Conservation (phyloP, 1,139 yeast genomes). For the Debaryomycetaceae sp. region DNA sequence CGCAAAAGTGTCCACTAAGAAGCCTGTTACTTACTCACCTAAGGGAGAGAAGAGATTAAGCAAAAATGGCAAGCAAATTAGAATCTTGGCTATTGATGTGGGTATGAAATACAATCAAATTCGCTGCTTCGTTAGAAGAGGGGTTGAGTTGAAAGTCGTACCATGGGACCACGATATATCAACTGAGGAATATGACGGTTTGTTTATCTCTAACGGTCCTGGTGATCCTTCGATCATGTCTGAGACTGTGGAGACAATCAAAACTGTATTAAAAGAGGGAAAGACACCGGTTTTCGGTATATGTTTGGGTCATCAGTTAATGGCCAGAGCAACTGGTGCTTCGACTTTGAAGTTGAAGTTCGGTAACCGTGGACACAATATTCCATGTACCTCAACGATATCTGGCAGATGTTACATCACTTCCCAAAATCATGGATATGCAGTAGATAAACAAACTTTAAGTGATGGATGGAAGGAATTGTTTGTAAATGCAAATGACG, state of each 20-base stretch:
- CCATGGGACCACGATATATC: conserved; percentile 93
- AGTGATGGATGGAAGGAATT: conserved; percentile 86
- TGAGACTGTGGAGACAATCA: conserved; percentile 57
- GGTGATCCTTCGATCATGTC: conserved; percentile 95
- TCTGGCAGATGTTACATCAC: conserved; percentile 98
- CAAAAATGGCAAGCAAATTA: conserved; percentile 71
- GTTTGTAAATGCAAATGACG: conserved; percentile 94
- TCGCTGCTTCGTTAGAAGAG: conserved; percentile 93
- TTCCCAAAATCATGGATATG: conserved; percentile 98
- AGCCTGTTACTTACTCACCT: conserved; percentile 69
- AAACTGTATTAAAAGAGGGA: conserved; percentile 53
- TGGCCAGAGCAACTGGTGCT: conserved; percentile 96
- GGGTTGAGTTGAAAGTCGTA: conserved; percentile 92
- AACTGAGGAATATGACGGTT: conserved; percentile 81
- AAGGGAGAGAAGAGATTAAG: conserved; percentile 47
- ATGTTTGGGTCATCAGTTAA: conserved; percentile 96
- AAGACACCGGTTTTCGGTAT: conserved; percentile 92
- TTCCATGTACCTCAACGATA: conserved; percentile 91
- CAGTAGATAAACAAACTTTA: conserved; percentile 82
- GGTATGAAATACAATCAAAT: conserved; percentile 98
- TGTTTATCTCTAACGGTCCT: conserved; percentile 97
- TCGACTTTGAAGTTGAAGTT: conserved; percentile 86
- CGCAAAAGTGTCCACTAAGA: conserved; percentile 77
- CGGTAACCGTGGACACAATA: conserved; percentile 99
- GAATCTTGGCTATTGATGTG: conserved; percentile 90